Evolutionary conservation across 345 rosid species (phyloP).

Genomic region (Citrus mangshanensis): DNA sequence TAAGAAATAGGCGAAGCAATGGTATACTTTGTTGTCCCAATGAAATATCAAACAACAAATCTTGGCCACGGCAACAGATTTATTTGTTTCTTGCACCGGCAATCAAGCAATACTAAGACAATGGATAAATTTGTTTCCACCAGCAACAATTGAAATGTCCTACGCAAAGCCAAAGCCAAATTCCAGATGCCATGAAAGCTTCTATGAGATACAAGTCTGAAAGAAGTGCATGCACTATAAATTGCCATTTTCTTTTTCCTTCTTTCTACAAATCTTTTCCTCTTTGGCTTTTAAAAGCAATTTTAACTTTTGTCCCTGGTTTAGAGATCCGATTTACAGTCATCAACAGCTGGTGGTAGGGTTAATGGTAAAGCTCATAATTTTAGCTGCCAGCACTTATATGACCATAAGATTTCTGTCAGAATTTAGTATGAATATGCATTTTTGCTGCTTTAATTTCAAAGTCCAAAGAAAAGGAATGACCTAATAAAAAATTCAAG

Average conservation of each 20-base stretch:
- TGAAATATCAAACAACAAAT: background rate
- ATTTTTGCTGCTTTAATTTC: too few relatives aligned
- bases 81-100: background rate
- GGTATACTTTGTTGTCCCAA: background rate
- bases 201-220: background rate
- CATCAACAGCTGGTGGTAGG: background rate
- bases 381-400: too few relatives aligned
- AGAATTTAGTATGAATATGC: too few relatives aligned
- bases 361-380: background rate
- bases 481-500: too few relatives aligned
- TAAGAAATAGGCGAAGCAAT: background rate
- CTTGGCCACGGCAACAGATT: background rate
- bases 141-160: background rate
- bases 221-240: background rate
- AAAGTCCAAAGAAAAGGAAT: background rate
- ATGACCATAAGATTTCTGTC: too few relatives aligned
- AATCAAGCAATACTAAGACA: background rate
- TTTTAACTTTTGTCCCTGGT: background rate
- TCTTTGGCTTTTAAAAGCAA: background rate
- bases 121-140: background rate
- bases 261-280: background rate
- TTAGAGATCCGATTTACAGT: background rate
- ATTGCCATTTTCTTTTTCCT: background rate
- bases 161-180: background rate
- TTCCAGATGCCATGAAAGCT: background rate